Conservation (phyloP, 441 rosid species). For the Isatis lusitanica region DNA sequence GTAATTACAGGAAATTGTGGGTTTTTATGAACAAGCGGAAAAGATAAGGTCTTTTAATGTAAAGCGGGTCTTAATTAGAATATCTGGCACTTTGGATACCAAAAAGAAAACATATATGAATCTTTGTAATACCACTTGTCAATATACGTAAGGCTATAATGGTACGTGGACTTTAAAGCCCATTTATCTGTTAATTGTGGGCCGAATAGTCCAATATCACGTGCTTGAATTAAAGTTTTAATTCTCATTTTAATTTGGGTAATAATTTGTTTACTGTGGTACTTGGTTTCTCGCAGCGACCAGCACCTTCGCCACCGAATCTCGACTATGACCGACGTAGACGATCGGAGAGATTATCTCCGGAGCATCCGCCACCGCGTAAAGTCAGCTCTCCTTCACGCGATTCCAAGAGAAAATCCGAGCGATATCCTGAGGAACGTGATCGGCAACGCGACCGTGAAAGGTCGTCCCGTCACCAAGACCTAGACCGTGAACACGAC, state of each 20-base stretch:
- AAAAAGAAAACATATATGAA: neutral
- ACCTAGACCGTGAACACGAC: slow-evolving; percentile 44
- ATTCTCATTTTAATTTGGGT: neutral
- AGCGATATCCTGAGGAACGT: slow-evolving; percentile 48
- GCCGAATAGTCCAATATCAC: neutral
- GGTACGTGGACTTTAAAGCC: neutral
- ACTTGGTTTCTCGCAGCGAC: slow-evolving; percentile 21
- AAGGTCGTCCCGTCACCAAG: slow-evolving; percentile 43
- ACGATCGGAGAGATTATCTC: slow-evolving; percentile 29
- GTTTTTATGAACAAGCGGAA: neutral
- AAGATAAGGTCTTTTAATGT: neutral
- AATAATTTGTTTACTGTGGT: neutral
- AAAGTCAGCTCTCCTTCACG: slow-evolving; percentile 45
- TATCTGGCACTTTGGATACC: neutral
- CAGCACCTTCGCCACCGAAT: slow-evolving; percentile 25
- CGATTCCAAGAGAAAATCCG: slow-evolving; percentile 62
- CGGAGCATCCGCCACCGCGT: slow-evolving; percentile 38
- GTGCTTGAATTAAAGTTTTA: neutral
- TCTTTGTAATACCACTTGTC: neutral
- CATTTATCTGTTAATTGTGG: neutral
- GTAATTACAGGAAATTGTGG: neutral
- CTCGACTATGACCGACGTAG: slow-evolving; percentile 31
- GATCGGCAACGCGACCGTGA: slow-evolving; percentile 36
- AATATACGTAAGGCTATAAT: neutral
- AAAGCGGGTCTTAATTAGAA: neutral